phyloP scores from a whole-genome alignment of 1,139 yeast genomes.

The Kurtzmaniella quercitrusa region DNA sequence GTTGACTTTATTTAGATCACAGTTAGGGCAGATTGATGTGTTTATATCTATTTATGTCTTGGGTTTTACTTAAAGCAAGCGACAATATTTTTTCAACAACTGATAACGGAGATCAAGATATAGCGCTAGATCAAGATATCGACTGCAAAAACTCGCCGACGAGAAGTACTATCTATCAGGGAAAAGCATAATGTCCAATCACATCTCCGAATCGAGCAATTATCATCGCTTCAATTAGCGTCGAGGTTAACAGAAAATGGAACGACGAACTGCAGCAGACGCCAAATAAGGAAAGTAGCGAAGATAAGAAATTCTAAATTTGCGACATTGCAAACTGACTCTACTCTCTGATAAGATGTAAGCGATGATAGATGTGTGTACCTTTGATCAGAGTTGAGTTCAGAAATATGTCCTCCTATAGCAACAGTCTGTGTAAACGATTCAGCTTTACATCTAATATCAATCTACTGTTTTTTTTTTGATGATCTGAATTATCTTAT shows the following conservation, averaged over 20 bases:
- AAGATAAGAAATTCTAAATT: neutral
- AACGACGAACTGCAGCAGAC: neutral
- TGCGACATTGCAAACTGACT: neutral
- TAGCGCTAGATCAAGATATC: neutral
- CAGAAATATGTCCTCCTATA: too few species aligned
- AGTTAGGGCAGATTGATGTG: neutral
- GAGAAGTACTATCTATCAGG: neutral
- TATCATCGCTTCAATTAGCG: neutral
- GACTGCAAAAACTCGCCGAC: neutral
- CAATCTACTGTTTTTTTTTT: too few species aligned
- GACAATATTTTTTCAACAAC: neutral
- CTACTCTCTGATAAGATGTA: neutral
- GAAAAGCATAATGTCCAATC: neutral
- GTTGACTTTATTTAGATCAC: neutral
- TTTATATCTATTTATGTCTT: neutral
- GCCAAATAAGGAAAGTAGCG: constrained; percentile 1
- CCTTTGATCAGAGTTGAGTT: too few species aligned
- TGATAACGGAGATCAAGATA: neutral
- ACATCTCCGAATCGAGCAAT: neutral
- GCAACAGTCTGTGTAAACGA: too few species aligned
- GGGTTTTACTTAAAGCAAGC: neutral
- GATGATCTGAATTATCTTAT: too few species aligned
- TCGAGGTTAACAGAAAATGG: neutral
- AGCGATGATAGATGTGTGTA: too few species aligned
- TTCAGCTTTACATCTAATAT: too few species aligned